Base-by-base conservation (phyloP, 2,329 filamentous ascomycete genomes). In the Aspergillus puulaauensis region DNA sequence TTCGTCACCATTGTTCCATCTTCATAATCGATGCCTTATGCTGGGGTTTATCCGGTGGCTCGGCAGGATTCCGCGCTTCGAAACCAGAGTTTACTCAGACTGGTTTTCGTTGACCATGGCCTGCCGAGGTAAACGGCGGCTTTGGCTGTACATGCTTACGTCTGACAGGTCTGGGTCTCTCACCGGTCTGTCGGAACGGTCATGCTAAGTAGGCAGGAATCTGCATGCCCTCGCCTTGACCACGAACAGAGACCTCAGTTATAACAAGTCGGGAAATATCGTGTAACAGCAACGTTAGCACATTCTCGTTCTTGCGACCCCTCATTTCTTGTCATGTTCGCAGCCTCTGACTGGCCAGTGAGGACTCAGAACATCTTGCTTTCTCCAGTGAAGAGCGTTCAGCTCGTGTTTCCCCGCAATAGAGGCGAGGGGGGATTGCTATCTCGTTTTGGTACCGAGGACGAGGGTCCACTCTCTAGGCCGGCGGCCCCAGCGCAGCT, bases 381-480 rank as follows among this genome's bases (percentile, higher is more conserved):
- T 9, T n/a, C 21, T 27, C 24, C 23, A 23, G 24, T 37, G 15
- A 23, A 31, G 27, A 31, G 8, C 27, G 15, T 35, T 15, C 53
- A 46, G 44, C 45, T 54, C 21, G 24, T 11, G 24, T 53, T 54
- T 35, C 56, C 56, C 45, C 50, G 31, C 21, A 45, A 49, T 46
- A 45, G 55, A 43, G 44, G 48, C 49, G 11, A 45, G 48, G 44
- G 48, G 47, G 55, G 55, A 27, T 57, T 50, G 50, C 50, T 45
- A 44, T 33, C 23, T 52, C 43, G 19, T 27, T 37, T 23, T 54
- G 52, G 52, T 31, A 31, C 27, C 27, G 27, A 31, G 23, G 31
- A 44, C 44, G 52, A 46, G 44, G 52, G 17, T 41, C 44, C 52
- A 54, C 43, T 17, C 19, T 46, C 24, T 27, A 17, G 37, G 17